These are phyloP conservation scores for Heliamphora ciliata DNA, from an alignment of 179 eudicot species.

Conservation along the genomic window DNA sequence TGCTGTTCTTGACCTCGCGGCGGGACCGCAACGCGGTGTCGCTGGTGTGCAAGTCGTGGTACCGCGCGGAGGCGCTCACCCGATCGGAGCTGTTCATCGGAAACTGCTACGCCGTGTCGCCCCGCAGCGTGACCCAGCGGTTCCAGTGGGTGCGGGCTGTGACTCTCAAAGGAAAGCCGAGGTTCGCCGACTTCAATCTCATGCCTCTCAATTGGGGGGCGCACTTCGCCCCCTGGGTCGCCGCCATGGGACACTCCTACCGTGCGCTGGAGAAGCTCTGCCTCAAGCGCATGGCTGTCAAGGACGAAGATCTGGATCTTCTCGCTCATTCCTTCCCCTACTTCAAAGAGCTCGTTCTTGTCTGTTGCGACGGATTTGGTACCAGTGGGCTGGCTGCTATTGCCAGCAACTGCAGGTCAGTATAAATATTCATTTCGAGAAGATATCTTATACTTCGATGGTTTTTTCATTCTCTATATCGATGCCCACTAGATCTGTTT, in stretches of 20 bases:
- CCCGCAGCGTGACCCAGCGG: conserved; percentile 40
- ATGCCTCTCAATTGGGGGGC: conserved; percentile 67
- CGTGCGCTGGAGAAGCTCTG: conserved; percentile 49
- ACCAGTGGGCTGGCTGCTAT: conserved; percentile 57
- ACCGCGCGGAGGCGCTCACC: conserved; percentile 55
- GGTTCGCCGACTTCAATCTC: conserved; percentile 70
- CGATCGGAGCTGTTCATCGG: conserved; percentile 66
- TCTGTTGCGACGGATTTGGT: conserved; percentile 71
- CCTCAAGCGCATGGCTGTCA: conserved; percentile 57
- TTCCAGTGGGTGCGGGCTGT: conserved; percentile 39
- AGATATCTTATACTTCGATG: neutral
- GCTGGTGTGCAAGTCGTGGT: conserved; percentile 66
- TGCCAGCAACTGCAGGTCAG: conserved; percentile 52
- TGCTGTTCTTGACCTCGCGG: conserved; percentile 45
- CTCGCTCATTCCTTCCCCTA: conserved; percentile 27
- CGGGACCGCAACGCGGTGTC: conserved; percentile 63
- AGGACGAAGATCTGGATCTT: conserved; percentile 48
- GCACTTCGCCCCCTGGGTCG: conserved; percentile 39
- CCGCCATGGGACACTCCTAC: conserved; percentile 33
- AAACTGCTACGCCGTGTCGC: conserved; percentile 60
- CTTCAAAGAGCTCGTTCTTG: conserved; percentile 54
- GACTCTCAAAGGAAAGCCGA: conserved; percentile 56
- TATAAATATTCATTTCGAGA: neutral
- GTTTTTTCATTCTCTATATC: neutral
- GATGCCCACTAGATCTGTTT: conserved; percentile 15